A percentile compares a stretch with the other conserved stretches of the same genome.
These are phyloP conservation scores for Trypanosoma scelopori DNA, from an alignment of 208 protist species.

Conservation along the genomic window DNA sequence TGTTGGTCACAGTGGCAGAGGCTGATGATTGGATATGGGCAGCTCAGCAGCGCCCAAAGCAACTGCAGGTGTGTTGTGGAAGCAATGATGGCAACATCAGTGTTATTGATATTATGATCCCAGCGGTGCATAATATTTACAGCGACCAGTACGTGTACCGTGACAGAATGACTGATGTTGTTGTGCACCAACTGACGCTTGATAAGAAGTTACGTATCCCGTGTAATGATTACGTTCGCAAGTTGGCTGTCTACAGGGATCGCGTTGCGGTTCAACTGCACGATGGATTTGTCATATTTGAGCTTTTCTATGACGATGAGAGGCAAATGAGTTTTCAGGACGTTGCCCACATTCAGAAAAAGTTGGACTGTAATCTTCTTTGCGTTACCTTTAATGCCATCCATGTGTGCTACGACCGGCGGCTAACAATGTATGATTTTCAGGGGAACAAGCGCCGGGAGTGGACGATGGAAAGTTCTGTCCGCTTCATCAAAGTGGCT, in stretches of 20 bases:
- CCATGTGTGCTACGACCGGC: constrained; percentile 87
- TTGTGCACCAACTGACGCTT: constrained; percentile 93
- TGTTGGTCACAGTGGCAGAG: constrained; percentile 69
- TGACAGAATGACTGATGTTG: constrained; percentile 95
- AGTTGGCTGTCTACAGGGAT: constrained; percentile 94
- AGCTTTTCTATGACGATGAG: constrained; percentile 91
- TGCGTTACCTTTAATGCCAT: constrained; percentile 90
- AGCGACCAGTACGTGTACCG: constrained; percentile 95
- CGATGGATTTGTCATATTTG: constrained; percentile 93
- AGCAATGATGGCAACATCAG: constrained; percentile 91
- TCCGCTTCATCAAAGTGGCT: constrained; percentile 94
- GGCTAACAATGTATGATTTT: constrained; percentile 92
- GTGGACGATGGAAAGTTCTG: constrained; percentile 93
- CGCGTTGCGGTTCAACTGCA: constrained; percentile 94
- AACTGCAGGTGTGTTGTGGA: constrained; percentile 81
- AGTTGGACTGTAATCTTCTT: constrained; percentile 92
- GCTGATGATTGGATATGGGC: constrained; percentile 89
- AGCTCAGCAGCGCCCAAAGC: constrained; percentile 69
- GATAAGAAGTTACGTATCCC: constrained; percentile 86
- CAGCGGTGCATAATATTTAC: constrained; percentile 94
- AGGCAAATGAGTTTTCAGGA: constrained; percentile 87
- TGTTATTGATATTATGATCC: constrained; percentile 84
- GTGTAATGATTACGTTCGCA: constrained; percentile 95
- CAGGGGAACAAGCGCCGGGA: constrained; percentile 90
- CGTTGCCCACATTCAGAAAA: constrained; percentile 91